Conservation (phyloP, 352 stramenopile species). For the Pythium brachiatum region DNA sequence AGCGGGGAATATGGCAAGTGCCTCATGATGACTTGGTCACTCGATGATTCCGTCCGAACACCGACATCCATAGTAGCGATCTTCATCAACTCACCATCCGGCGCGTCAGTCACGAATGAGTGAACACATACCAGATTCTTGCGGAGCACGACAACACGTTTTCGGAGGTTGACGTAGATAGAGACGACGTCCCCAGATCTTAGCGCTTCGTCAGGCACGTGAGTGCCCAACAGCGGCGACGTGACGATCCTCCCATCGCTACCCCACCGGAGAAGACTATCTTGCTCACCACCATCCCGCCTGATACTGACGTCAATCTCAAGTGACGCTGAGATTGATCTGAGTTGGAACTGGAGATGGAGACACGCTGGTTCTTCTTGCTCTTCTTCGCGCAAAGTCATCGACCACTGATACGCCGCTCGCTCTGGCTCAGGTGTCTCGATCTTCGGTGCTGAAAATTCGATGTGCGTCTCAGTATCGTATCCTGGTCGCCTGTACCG, state of each 20-base stretch:
- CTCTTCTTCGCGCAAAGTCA: neutral
- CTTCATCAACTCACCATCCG: neutral
- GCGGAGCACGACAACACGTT: constrained; percentile 7
- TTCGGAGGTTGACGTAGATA: constrained; percentile 8
- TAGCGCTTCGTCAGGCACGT: constrained; percentile 7
- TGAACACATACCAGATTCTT: constrained; percentile 12
- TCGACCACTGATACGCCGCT: constrained; percentile 6
- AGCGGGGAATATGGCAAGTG: constrained; percentile 35
- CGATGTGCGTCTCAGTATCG: neutral
- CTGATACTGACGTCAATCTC: neutral
- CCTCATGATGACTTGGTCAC: constrained; percentile 1
- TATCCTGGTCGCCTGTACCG: constrained; percentile 4
- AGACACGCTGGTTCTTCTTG: neutral
- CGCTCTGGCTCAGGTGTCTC: constrained; percentile 11
- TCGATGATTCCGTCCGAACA: neutral
- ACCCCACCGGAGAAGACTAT: constrained; percentile 4
- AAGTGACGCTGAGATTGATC: neutral
- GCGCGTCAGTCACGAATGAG: neutral
- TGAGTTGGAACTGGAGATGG: neutral
- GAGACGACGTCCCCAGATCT: constrained; percentile 38
- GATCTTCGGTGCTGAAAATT: neutral
- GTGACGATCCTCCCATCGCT: neutral
- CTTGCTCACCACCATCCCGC: neutral
- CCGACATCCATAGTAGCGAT: neutral
- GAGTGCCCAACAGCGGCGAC: constrained; percentile 3